Conservation (phyloP, 495 filamentous ascomycete genomes). For the Beverwykella pulmonaria region DNA sequence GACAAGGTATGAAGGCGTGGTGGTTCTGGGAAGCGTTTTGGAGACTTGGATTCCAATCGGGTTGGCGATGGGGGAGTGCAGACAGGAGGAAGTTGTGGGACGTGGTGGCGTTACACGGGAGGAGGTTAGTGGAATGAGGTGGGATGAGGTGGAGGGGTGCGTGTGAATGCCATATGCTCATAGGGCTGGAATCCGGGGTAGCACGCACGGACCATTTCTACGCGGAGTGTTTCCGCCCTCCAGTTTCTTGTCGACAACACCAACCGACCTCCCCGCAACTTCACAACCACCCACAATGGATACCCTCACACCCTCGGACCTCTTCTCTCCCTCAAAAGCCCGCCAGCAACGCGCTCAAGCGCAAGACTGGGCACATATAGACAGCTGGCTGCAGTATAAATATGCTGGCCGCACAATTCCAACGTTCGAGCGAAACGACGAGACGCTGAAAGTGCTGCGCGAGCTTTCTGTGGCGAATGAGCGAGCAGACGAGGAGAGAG, state of each 20-base stretch:
- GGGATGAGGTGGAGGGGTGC: not conserved
- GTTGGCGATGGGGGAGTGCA: not conserved
- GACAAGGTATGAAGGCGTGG: not conserved
- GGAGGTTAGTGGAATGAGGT: not conserved
- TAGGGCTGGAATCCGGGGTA: constrained; percentile 32
- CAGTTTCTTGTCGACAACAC: not conserved
- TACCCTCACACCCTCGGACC: constrained; percentile 53
- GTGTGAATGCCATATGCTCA: not conserved
- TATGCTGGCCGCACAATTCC: constrained; percentile 65
- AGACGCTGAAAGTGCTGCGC: constrained; percentile 76
- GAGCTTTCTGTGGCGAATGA: constrained; percentile 78
- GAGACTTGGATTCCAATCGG: not conserved
- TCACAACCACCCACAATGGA: constrained; percentile 28
- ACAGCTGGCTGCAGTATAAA: constrained; percentile 74
- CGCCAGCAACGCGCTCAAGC: constrained; percentile 65
- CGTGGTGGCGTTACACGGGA: not conserved
- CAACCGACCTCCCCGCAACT: not conserved
- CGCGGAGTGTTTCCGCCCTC: not conserved
- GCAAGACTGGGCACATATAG: constrained; percentile 86
- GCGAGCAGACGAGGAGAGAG: constrained; percentile 73
- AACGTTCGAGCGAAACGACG: constrained; percentile 79
- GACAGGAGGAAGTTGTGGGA: constrained; percentile 7
- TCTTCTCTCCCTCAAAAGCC: constrained; percentile 73
- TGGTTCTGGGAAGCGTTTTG: not conserved
- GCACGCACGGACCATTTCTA: constrained; percentile 11